Conservation (phyloP, 345 rosid species). For the Moricandia arvensis region DNA sequence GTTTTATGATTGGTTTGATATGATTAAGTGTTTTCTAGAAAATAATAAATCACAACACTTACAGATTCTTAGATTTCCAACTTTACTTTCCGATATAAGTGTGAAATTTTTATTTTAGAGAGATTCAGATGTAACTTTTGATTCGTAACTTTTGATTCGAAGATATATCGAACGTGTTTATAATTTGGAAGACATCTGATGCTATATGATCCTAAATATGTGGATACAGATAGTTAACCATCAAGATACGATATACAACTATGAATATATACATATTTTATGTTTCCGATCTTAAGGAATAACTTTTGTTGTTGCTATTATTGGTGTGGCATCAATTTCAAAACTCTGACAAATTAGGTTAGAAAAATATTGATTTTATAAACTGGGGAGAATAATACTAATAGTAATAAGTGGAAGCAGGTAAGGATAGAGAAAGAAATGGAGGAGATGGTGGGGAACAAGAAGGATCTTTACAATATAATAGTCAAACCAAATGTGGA, state of each 20-base stretch:
- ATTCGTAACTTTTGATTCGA: no score
- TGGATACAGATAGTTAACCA: no score
- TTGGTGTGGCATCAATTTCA: not conserved
- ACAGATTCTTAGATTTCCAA: no score
- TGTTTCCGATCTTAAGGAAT: not conserved
- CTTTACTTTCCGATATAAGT: no score
- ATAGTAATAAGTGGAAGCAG: constrained; percentile 32
- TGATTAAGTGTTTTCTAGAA: no score
- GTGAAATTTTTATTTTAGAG: no score
- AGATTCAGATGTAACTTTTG: no score
- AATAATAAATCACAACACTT: no score
- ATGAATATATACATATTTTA: not conserved
- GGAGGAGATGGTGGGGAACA: constrained; percentile 44
- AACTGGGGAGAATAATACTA: not conserved
- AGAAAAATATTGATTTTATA: not conserved
- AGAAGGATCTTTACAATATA: constrained; percentile 62
- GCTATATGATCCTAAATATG: no score
- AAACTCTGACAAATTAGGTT: constrained; percentile 5
- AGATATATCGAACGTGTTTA: no score
- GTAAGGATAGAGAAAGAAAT: constrained; percentile 52
- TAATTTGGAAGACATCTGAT: no score
- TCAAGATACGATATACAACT: not conserved
- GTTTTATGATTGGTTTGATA: no score
- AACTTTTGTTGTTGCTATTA: not conserved
- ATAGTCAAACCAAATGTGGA: constrained; percentile 24